Percentiles rank a stretch among this genome's conserved stretches.
Evolutionary conservation across 139 green algal genomes (phyloP).

Genomic region (Tetradesmus obliquus): DNA sequence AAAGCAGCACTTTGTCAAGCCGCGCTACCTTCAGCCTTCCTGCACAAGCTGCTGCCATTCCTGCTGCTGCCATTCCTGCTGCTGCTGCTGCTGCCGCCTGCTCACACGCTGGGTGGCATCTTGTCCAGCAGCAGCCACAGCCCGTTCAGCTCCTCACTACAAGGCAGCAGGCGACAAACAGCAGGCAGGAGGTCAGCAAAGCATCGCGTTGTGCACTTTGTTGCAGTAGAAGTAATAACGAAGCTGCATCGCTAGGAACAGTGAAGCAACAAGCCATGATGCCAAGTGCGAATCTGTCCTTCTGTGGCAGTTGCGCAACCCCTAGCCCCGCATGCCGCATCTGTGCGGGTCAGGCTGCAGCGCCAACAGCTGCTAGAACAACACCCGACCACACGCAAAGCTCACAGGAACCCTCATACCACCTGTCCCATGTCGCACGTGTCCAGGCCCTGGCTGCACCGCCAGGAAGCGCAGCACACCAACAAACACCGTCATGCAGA

Average conservation of each 20-base stretch:
- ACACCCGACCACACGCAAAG: too few relatives aligned
- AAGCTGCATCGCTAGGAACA: too few relatives aligned
- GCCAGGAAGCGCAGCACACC: constrained; percentile 97
- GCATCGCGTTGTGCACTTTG: too few relatives aligned
- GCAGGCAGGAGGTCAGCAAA: not conserved
- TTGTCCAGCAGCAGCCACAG: constrained; percentile 95
- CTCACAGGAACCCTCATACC: too few relatives aligned
- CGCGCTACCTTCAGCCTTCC: too few relatives aligned
- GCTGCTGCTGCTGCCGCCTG: not conserved
- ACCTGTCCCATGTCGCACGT: not conserved
- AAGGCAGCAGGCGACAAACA: not conserved
- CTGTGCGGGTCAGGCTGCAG: not conserved
- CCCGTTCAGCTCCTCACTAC: constrained; percentile 80
- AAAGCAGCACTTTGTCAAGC: too few relatives aligned
- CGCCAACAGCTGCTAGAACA: too few relatives aligned
- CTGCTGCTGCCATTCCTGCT: not conserved
- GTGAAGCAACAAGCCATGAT: too few relatives aligned
- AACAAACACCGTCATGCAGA: not conserved
- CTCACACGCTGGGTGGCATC: constrained; percentile 60
- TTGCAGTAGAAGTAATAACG: not conserved
- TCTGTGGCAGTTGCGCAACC: too few relatives aligned
- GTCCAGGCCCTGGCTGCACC: constrained; percentile 92
- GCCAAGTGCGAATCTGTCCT: too few relatives aligned
- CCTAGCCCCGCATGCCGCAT: not conserved
- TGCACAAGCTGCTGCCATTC: not conserved